Percentiles rank a stretch among this genome's conserved stretches.
Conservation (phyloP, 352 stramenopile genomes). For the Phytophthora pseudosyringae region DNA sequence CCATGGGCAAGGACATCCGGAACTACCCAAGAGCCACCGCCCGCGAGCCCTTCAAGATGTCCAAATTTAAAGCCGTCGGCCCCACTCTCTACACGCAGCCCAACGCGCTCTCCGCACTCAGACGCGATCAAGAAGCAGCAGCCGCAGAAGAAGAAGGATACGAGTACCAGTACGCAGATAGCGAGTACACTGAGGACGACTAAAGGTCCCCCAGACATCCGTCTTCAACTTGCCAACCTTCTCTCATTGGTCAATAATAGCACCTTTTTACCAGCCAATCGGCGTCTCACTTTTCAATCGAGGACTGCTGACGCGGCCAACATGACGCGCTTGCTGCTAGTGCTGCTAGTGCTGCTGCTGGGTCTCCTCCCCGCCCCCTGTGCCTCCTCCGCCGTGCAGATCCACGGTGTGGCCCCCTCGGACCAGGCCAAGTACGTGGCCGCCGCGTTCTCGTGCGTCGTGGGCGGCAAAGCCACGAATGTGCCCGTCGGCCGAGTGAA, state of each 20-base stretch:
- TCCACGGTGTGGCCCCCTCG: conserved; percentile 51
- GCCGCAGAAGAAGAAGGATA: conserved; percentile 3
- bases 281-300: conserved; percentile 7
- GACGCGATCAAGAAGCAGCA: background rate
- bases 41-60: conserved; percentile 84
- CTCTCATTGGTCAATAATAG: conserved; percentile 24
- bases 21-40: conserved; percentile 41
- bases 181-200: conserved; percentile 1
- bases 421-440: conserved; percentile 37
- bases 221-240: conserved; percentile 14
- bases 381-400: conserved; percentile 7
- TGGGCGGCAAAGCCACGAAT: conserved; percentile 35
- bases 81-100: conserved; percentile 74
- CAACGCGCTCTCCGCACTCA: conserved; percentile 17
- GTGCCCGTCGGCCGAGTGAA: conserved; percentile 74
- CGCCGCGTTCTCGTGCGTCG: conserved; percentile 37
- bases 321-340: conserved; percentile 25
- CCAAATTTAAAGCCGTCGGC: conserved; percentile 85
- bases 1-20: conserved; percentile 69
- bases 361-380: conserved; percentile 2
- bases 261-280: conserved; percentile 23
- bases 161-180: background rate
- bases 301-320: too few species aligned
- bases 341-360: conserved; percentile 28
- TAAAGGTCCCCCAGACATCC: conserved; percentile 3